These are phyloP conservation scores for Leptomonas pyrrhocoris DNA, from an alignment of 208 protist species.

Conservation along the genomic window DNA sequence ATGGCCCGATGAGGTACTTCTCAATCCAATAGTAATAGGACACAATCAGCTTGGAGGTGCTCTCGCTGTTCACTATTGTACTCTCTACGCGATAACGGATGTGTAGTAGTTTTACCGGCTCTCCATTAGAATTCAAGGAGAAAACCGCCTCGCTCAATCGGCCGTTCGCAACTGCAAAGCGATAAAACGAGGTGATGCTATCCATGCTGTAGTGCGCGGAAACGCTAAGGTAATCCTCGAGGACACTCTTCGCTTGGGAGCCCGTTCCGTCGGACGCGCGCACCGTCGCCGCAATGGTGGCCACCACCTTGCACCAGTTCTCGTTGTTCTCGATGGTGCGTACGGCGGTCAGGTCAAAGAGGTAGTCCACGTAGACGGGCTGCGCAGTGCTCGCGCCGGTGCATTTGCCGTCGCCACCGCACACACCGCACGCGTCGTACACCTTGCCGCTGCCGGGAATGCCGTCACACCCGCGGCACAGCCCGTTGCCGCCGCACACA, in stretches of 20 bases:
- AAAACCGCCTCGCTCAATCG: constrained; percentile 40
- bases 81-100: constrained; percentile 29
- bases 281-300: neutral
- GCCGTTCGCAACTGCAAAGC: constrained; percentile 20
- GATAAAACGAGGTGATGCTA: constrained; percentile 28
- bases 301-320: constrained; percentile 16
- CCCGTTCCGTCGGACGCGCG: constrained; percentile 6
- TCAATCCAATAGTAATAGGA: constrained; percentile 28
- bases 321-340: neutral
- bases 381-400: neutral
- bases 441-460: constrained; percentile 35
- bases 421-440: constrained; percentile 61
- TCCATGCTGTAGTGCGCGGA: neutral
- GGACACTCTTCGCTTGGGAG: constrained; percentile 11
- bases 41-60: constrained; percentile 6
- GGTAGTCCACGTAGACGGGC: constrained; percentile 38
- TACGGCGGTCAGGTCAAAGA: constrained; percentile 37
- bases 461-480: constrained; percentile 62
- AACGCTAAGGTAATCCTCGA: constrained; percentile 41
- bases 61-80: constrained; percentile 14
- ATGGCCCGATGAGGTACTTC: constrained; percentile 1
- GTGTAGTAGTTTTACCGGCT: constrained; percentile 10
- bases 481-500: constrained; percentile 53
- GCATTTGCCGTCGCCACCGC: constrained; percentile 51
- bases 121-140: neutral